Evolutionary conservation across 106 monocot genomes (phyloP), one percentile per base, ranked within the genome.

Genomic region (Dendrobium catenatum): DNA sequence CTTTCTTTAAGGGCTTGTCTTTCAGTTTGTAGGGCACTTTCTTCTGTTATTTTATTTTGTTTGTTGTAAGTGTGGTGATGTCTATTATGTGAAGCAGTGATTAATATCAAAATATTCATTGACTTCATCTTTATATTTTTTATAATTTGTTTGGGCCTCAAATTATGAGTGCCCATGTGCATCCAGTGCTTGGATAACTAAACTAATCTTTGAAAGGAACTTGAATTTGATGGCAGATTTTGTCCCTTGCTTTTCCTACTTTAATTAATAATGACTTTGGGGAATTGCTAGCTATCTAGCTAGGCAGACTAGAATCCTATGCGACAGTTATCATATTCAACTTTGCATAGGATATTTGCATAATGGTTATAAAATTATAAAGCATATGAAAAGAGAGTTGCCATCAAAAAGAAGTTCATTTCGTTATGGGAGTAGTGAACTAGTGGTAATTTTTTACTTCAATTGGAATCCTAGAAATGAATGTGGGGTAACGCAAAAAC

Each of bases 51-150:
- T 37, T 70, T 37, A 3, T 70, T 37, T 33, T 70, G 37, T 70
- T 70, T 70, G 70, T 37, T 70, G 70, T 37, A 37, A 70, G 29
- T 70, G 33, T 37, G 24, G 70, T 70, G 70, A 66, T 70, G 70
- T n/a, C 33, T 70, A n/a, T 70, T 70, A 70, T 37, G 70, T 70
- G 70, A 70, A 37, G 29, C 70, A 33, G 37, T 70, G 70, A 70
- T 37, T 70, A 37, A 37, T 70, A n/a, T 61, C 20, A 61, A 61
- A 61, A 22, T 22, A 61, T 61, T 61, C 33, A 37, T 70, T 70
- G 31, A 70, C 33, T 70, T 33, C 24, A 29, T 37, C 9, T 37
- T 13, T 16, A 3, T 70, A 70, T 70, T 70, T 33, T 19, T 61
- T n/a, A n/a, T 7, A 51, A 15, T 51, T 51, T 51, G 0, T 1